Evolutionary conservation across 140 eudicot species (phyloP).

Genomic region (Erigeron philadelphicus): DNA sequence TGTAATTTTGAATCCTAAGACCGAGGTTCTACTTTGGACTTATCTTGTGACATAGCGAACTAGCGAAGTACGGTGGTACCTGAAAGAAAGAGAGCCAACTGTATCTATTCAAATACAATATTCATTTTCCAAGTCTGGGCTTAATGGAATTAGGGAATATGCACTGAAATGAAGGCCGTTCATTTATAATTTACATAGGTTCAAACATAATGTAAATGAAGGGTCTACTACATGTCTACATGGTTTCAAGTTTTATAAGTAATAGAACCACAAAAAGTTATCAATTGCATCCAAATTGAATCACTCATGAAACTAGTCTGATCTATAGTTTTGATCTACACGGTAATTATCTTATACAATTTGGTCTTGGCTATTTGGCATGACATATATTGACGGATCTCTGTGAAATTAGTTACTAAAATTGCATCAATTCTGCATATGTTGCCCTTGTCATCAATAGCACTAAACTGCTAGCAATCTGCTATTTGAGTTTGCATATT

Average conservation of each 20-base stretch:
- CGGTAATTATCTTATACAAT: not conserved
- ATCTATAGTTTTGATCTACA: not conserved
- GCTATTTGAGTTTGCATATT: too few species aligned
- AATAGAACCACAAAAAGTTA: not conserved
- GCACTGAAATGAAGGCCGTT: not conserved
- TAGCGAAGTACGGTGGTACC: not conserved
- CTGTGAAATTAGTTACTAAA: too few species aligned
- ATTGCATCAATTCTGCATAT: too few species aligned
- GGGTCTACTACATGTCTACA: not conserved
- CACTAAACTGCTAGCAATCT: too few species aligned
- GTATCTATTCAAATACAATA: not conserved
- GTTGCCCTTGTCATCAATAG: too few species aligned
- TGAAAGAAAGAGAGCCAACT: not conserved
- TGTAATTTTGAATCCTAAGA: constrained; percentile 3
- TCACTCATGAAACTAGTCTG: not conserved
- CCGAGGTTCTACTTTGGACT: not conserved
- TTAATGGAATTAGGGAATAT: too few species aligned
- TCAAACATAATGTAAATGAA: not conserved
- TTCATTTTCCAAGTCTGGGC: too few species aligned
- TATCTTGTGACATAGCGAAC: not conserved
- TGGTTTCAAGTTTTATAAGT: not conserved
- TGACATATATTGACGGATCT: not conserved
- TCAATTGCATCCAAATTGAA: not conserved
- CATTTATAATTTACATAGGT: not conserved
- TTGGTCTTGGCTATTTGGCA: not conserved